These are phyloP conservation scores for Agrostemma githago DNA, from an alignment of 148 eudicot species.

Conservation along the genomic window DNA sequence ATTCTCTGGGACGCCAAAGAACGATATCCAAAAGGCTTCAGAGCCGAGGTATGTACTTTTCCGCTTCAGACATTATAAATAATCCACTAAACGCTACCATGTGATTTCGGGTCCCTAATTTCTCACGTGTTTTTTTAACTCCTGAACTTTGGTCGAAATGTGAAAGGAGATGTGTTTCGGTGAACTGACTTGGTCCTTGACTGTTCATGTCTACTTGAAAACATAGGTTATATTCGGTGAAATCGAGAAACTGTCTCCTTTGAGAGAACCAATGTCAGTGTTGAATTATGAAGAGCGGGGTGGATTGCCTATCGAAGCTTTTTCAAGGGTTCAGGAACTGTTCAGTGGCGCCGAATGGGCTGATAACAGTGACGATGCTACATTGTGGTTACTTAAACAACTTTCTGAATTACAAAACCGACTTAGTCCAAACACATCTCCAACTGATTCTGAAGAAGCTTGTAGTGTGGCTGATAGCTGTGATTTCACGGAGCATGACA, in stretches of 20 bases:
- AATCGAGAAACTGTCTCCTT: slow-evolving; percentile 70
- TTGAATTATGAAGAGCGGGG: slow-evolving; percentile 87
- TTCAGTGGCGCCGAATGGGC: slow-evolving; percentile 88
- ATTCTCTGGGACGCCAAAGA: slow-evolving; percentile 96
- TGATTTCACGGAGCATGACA: slow-evolving; percentile 82
- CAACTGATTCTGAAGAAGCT: slow-evolving; percentile 95
- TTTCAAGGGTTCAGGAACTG: slow-evolving; percentile 93
- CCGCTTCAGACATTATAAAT: not conserved
- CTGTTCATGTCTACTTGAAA: slow-evolving; percentile 14
- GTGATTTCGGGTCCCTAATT: no score
- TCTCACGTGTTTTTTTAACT: no score
- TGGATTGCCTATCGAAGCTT: slow-evolving; percentile 97
- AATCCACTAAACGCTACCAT: not conserved
- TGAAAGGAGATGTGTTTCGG: not conserved
- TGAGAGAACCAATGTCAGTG: slow-evolving; percentile 59
- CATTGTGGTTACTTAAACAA: slow-evolving; percentile 90
- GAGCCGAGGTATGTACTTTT: slow-evolving; percentile 68
- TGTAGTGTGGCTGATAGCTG: slow-evolving; percentile 85
- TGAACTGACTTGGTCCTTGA: slow-evolving; percentile 17
- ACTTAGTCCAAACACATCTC: slow-evolving; percentile 70
- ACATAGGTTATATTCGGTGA: slow-evolving; percentile 89
- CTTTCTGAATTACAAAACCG: slow-evolving; percentile 62
- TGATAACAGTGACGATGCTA: slow-evolving; percentile 84
- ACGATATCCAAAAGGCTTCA: slow-evolving; percentile 87
- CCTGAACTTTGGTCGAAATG: not conserved